A percentile compares a stretch with the other conserved stretches of the same genome.
These are phyloP conservation scores for Exophiala sideris DNA, from an alignment of 2,329 filamentous ascomycete species.

Conservation along the genomic window DNA sequence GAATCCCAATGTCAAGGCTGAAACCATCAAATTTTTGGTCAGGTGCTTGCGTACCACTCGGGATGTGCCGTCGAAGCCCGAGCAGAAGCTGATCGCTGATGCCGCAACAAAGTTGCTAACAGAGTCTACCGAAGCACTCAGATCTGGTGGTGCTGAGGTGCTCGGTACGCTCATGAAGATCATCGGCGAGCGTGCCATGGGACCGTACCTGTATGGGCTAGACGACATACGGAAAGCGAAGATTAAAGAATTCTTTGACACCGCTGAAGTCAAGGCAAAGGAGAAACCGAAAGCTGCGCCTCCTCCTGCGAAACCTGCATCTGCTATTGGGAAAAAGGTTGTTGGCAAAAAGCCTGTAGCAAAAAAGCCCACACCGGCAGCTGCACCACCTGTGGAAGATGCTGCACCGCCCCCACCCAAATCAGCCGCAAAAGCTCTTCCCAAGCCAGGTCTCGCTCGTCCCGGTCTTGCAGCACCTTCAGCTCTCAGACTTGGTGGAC, in stretches of 20 bases:
- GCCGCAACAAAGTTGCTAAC: slow-evolving; percentile 82
- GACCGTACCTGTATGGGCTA: slow-evolving; percentile 80
- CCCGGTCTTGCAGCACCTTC: slow-evolving; percentile 40
- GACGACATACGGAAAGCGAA: slow-evolving; percentile 96
- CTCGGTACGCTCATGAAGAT: slow-evolving; percentile 98
- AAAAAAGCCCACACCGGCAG: slow-evolving; percentile 49
- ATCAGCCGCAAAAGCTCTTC: slow-evolving; percentile 37
- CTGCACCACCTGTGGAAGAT: slow-evolving; percentile 55
- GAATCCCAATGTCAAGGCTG: slow-evolving; percentile 96
- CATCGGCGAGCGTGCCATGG: slow-evolving; percentile 94
- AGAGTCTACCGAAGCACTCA: slow-evolving; percentile 79
- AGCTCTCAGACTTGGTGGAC: slow-evolving; percentile 41
- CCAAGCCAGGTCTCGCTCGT: slow-evolving; percentile 44
- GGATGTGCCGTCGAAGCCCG: slow-evolving; percentile 77
- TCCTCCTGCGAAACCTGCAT: slow-evolving; percentile 57
- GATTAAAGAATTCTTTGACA: slow-evolving; percentile 86
- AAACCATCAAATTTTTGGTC: slow-evolving; percentile 89
- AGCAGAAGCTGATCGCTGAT: slow-evolving; percentile 83
- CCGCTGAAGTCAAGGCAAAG: slow-evolving; percentile 80
- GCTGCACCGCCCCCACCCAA: slow-evolving; percentile 48
- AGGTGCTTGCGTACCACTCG: slow-evolving; percentile 78
- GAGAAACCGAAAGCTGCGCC: slow-evolving; percentile 80
- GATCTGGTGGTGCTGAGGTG: slow-evolving; percentile 86
- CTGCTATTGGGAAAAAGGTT: slow-evolving; percentile 51
- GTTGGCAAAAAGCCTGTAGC: slow-evolving; percentile 53